These are phyloP conservation scores for Hyphopichia fennica DNA, from an alignment of 1,139 yeast species.

Conservation along the genomic window DNA sequence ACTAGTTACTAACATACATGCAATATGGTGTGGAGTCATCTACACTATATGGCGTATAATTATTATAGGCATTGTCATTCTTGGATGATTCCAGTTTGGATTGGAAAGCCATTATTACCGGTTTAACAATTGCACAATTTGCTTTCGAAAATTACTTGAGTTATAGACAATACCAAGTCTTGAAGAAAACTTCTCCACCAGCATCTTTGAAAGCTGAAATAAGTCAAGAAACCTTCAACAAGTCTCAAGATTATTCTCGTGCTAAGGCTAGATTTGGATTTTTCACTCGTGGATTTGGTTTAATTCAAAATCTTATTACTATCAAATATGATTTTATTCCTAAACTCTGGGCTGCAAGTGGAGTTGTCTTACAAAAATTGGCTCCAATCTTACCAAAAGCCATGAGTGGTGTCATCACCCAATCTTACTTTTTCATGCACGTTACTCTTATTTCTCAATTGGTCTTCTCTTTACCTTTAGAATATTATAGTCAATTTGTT, in stretches of 20 bases:
- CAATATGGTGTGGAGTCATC: not conserved
- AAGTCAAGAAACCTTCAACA: constrained; percentile 69
- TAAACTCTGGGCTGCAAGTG: constrained; percentile 61
- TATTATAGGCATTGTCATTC: constrained; percentile 27
- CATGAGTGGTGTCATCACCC: constrained; percentile 59
- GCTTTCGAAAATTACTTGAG: constrained; percentile 72
- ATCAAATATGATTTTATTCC: constrained; percentile 68
- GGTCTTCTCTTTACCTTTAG: constrained; percentile 60
- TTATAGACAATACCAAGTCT: constrained; percentile 73
- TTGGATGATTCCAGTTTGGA: constrained; percentile 52
- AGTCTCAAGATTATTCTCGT: constrained; percentile 77
- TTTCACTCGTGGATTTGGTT: constrained; percentile 50
- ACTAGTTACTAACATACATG: not conserved
- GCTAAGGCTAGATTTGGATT: constrained; percentile 79
- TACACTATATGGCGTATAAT: not conserved
- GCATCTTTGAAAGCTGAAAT: constrained; percentile 62
- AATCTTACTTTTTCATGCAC: constrained; percentile 62
- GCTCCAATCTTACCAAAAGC: constrained; percentile 40
- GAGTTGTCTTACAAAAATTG: constrained; percentile 32
- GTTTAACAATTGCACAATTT: constrained; percentile 75
- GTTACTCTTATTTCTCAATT: constrained; percentile 23
- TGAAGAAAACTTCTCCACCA: constrained; percentile 59
- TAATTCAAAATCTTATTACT: constrained; percentile 57
- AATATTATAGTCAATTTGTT: constrained; percentile 78
- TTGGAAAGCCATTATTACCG: constrained; percentile 76